phyloP scores from a whole-genome alignment of 768 basidiomycete genomes.

The Boletus sp. region DNA sequence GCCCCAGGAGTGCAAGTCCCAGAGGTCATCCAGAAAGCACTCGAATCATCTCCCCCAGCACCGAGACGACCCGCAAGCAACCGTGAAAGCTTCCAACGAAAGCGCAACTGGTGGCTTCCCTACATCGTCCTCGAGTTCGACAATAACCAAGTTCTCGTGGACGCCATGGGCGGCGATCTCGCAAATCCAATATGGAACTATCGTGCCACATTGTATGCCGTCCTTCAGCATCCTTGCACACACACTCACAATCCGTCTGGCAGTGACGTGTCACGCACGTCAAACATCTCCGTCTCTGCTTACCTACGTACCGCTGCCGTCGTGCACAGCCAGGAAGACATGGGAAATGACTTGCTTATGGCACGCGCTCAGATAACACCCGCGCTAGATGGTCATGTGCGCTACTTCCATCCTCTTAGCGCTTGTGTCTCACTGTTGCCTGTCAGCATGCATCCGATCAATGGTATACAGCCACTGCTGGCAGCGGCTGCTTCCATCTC shows the following conservation, averaged over 20 bases:
- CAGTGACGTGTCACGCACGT: slow-evolving; percentile 93
- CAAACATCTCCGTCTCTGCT: slow-evolving; percentile 86
- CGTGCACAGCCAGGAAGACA: slow-evolving; percentile 77
- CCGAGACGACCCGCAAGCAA: slow-evolving; percentile 61
- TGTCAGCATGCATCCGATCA: slow-evolving; percentile 79
- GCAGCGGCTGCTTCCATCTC: slow-evolving; percentile 90
- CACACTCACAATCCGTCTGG: slow-evolving; percentile 3
- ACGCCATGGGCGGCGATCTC: slow-evolving; percentile 94
- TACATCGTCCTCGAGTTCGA: slow-evolving; percentile 97
- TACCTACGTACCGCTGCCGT: slow-evolving; percentile 83
- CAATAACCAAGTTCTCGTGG: slow-evolving; percentile 95
- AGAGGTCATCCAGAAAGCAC: slow-evolving; percentile 77
- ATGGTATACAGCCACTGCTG: slow-evolving; percentile 82
- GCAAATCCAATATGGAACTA: slow-evolving; percentile 92
- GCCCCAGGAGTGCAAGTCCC: slow-evolving; percentile 78
- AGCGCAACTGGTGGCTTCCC: slow-evolving; percentile 92
- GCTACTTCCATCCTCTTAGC: slow-evolving; percentile 19
- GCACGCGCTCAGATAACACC: slow-evolving; percentile 90
- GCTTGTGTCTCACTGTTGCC: slow-evolving; percentile 4
- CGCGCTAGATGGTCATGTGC: slow-evolving; percentile 71
- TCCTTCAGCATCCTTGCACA: not conserved
- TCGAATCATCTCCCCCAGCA: slow-evolving; percentile 57
- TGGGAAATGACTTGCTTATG: slow-evolving; percentile 96
- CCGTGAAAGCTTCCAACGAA: slow-evolving; percentile 89
- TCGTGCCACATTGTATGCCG: slow-evolving; percentile 85